Evolutionary conservation across 257 asterid genomes (phyloP).

Genomic region (Galeopsis tetrahit): DNA sequence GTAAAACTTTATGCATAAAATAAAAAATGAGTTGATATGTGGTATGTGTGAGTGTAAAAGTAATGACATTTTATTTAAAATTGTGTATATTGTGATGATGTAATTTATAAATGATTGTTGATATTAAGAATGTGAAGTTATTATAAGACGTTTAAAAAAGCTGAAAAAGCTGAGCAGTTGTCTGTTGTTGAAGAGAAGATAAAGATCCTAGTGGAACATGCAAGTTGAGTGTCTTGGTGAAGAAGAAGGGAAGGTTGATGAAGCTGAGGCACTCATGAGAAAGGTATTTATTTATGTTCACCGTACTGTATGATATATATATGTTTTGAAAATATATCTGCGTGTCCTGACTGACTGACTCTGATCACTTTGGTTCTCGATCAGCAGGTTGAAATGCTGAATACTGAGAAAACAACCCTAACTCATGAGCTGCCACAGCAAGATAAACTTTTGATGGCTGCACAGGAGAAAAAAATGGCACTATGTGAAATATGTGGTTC

Average conservation of each 20-base stretch:
- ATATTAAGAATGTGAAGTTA: no score
- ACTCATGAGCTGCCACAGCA: slow-evolving; percentile 83
- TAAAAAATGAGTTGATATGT: no score
- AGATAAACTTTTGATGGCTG: slow-evolving; percentile 75
- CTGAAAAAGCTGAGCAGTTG: slow-evolving; percentile 72
- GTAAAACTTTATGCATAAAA: no score
- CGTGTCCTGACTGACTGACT: slow-evolving; percentile 24
- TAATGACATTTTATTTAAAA: no score
- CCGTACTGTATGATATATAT: neutral
- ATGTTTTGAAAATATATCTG: slow-evolving; percentile 3
- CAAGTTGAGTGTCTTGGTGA: slow-evolving; percentile 99
- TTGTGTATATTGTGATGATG: no score
- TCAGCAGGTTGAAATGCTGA: slow-evolving; percentile 97
- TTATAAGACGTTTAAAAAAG: neutral
- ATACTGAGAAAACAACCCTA: slow-evolving; percentile 72
- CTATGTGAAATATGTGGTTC: slow-evolving; percentile 98
- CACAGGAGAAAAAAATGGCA: slow-evolving; percentile 98
- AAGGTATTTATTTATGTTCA: slow-evolving; percentile 55
- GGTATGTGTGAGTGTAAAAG: no score
- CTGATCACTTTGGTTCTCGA: slow-evolving; percentile 25
- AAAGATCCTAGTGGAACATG: slow-evolving; percentile 91
- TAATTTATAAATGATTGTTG: no score
- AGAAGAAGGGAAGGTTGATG: slow-evolving; percentile 98
- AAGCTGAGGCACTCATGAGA: slow-evolving; percentile 99
- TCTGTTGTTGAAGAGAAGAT: slow-evolving; percentile 92